Conservation (phyloP, 257 asterid species). For the Nicotiana obtusifolia region DNA sequence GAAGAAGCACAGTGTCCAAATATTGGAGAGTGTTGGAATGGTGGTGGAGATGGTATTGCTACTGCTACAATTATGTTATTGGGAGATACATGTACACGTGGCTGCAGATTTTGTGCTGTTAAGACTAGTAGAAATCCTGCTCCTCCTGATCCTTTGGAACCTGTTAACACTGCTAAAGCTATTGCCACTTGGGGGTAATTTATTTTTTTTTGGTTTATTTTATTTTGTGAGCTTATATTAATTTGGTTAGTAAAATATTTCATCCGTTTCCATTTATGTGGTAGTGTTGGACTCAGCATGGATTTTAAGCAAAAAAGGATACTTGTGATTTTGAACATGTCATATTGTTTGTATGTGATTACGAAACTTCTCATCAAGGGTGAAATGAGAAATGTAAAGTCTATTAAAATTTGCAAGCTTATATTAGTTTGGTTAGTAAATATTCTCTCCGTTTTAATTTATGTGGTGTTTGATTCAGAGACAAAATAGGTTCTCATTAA, state of each 20-base stretch:
- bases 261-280: too few species aligned
- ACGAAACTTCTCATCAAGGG: too few species aligned
- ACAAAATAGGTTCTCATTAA: too few species aligned
- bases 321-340: too few species aligned
- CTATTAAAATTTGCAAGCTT: background rate
- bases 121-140: slow-evolving; percentile 88
- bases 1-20: slow-evolving; percentile 99
- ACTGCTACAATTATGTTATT: slow-evolving; percentile 96
- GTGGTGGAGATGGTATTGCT: slow-evolving; percentile 93
- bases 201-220: background rate
- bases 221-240: background rate
- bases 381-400: too few species aligned
- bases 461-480: too few species aligned
- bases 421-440: background rate
- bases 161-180: slow-evolving; percentile 82
- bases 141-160: slow-evolving; percentile 98
- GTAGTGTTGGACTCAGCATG: too few species aligned
- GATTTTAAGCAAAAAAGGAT: too few species aligned
- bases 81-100: slow-evolving; percentile 96
- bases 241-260: background rate
- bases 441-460: too few species aligned
- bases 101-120: slow-evolving; percentile 95
- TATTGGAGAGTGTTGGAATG: slow-evolving; percentile 98
- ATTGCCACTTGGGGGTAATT: slow-evolving; percentile 93
- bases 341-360: too few species aligned